A percentile compares a stretch with the other conserved stretches of the same genome.
Evolutionary conservation across 106 monocot species (phyloP).

Genomic region (Gastrodia elata): DNA sequence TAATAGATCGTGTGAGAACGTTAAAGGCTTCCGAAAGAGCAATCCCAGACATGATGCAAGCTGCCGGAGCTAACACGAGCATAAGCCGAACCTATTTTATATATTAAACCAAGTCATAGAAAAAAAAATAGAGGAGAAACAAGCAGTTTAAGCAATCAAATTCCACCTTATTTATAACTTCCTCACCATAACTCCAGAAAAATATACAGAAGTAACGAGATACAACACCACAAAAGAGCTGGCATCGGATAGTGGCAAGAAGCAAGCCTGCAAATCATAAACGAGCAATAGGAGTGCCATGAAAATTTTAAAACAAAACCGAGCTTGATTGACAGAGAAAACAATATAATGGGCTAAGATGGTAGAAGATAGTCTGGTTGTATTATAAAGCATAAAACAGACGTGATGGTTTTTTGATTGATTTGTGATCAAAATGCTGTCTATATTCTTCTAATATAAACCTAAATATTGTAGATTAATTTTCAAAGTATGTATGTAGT

Average conservation of each 20-base stretch:
- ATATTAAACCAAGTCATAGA: constrained; percentile 8
- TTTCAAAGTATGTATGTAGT: too few species aligned
- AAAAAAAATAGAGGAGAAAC: constrained; percentile 1
- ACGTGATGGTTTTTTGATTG: not conserved
- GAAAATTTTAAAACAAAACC: not conserved
- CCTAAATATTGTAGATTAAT: too few species aligned
- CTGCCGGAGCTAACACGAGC: constrained; percentile 98
- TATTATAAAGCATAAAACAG: not conserved
- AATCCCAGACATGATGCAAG: constrained; percentile 95
- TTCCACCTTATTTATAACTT: not conserved
- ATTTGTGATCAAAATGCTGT: not conserved
- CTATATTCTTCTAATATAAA: not conserved
- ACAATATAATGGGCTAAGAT: not conserved
- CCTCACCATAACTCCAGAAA: constrained; percentile 98
- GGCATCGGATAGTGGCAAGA: constrained; percentile 93
- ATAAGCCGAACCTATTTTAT: constrained; percentile 83
- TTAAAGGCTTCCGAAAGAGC: constrained; percentile 84
- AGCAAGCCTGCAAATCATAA: constrained; percentile 67
- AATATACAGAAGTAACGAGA: constrained; percentile 93
- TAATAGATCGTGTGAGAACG: constrained; percentile 80
- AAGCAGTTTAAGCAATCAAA: not conserved
- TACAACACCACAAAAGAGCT: constrained; percentile 88
- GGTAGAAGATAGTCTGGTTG: not conserved
- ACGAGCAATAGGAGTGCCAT: not conserved
- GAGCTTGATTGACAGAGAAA: constrained; percentile 3